Conservation (phyloP, 2,329 filamentous ascomycete genomes). For the Ascochyta pisi region DNA sequence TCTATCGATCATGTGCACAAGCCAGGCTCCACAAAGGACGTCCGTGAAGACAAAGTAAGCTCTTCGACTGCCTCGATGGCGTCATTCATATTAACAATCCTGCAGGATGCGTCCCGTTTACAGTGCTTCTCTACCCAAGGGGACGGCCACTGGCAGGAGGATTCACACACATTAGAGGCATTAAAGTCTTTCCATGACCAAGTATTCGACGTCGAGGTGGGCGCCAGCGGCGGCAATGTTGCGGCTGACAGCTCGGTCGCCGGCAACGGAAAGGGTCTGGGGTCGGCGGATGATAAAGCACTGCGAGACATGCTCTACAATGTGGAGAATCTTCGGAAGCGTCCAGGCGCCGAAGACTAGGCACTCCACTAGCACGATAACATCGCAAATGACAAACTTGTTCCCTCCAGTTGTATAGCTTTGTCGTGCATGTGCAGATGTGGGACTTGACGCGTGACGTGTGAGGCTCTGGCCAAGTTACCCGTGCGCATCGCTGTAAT, state of each 20-base stretch:
- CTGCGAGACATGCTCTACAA: slow-evolving; percentile 56
- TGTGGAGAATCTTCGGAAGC: slow-evolving; percentile 58
- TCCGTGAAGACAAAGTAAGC: slow-evolving; percentile 41
- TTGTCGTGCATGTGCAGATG: slow-evolving; percentile 9
- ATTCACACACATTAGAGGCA: slow-evolving; percentile 17
- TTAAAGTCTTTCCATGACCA: slow-evolving; percentile 29
- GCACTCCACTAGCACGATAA: slow-evolving; percentile 8
- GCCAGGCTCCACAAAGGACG: slow-evolving; percentile 56
- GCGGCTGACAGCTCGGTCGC: slow-evolving; percentile 24
- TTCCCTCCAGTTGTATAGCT: neutral
- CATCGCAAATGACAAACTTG: slow-evolving; percentile 13
- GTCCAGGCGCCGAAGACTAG: slow-evolving; percentile 49
- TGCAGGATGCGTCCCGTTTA: slow-evolving; percentile 29
- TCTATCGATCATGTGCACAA: slow-evolving; percentile 63
- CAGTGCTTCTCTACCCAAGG: slow-evolving; percentile 33
- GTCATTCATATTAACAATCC: slow-evolving; percentile 17
- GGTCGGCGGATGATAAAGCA: slow-evolving; percentile 43
- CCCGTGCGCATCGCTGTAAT: slow-evolving; percentile 17
- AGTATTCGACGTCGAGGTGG: slow-evolving; percentile 13
- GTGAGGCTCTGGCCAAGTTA: slow-evolving; percentile 24
- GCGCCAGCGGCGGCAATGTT: slow-evolving; percentile 11
- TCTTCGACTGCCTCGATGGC: neutral
- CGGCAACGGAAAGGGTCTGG: slow-evolving; percentile 22
- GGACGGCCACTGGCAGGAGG: slow-evolving; percentile 35
- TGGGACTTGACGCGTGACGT: slow-evolving; percentile 23